Evolutionary conservation across 306 rosid genomes (phyloP), one percentile per base, ranked within the genome.

Genomic region (Cucumis hystrix): DNA sequence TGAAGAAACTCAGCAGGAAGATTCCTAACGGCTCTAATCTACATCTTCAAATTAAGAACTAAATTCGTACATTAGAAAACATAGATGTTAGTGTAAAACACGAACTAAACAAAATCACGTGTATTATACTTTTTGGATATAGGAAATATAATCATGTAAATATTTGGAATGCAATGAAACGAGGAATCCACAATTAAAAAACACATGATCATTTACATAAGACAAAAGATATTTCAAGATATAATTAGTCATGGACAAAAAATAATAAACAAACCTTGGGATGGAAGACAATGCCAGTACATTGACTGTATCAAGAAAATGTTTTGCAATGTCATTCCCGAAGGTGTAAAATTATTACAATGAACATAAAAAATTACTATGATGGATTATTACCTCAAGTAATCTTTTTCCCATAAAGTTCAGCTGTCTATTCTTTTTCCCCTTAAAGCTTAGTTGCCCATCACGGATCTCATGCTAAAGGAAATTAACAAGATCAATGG

Each of bases 321-420:
- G 33, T 10, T 11, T 5, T 41, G 74, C 6, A 69, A 20, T 5
- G 56, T 0, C 57, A 21, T 43, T n/a, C 75, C 9, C n/a, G 10
- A 43, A n/a, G 74, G 33, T 41, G 55, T 68, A 41, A 12, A 7
- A 60, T 55, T 63, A 79, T 68, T 14, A 35, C 83, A 18, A 63
- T 76, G 74, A 21, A 78, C 63, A 43, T 61, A 57, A 72, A 39
- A 30, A 41, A 40, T 49, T 55, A 49, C 49, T 40, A 74, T 40
- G 12, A 80, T 64, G 57, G 66, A 62, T 63, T 88, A 95, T 59
- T 88, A 95, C 98, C 97, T 95, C 96, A 25, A 95, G 93, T 23
- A 95, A 97, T 85, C 93, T 90, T 90, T 95, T 95, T 18, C 98
- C 98, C 83, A 97, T 86, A 79, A 95, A 90, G n/a, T n/a, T n/a